These are phyloP conservation scores for Yueomyces sp. DNA, from an alignment of 1,139 yeast species.

Conservation along the genomic window DNA sequence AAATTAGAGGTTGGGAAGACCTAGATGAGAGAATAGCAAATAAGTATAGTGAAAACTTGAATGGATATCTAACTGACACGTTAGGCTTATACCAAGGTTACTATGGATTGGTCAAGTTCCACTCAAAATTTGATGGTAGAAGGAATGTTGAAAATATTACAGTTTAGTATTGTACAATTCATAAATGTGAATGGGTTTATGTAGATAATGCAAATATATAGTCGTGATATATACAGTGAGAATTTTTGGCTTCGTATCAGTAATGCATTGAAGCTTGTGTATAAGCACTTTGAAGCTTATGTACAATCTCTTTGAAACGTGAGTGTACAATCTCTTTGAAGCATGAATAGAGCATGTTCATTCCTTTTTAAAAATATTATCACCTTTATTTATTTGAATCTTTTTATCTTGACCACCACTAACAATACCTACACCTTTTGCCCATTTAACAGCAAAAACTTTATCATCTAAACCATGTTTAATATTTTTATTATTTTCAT, in stretches of 20 bases:
- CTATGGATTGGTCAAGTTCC: conserved; percentile 47
- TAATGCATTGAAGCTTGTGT: too few relatives aligned
- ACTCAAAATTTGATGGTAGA: conserved; percentile 8
- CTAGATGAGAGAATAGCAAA: conserved; percentile 22
- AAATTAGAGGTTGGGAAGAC: conserved; percentile 53
- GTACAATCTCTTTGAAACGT: too few relatives aligned
- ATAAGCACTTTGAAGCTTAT: too few relatives aligned
- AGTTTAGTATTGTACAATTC: too few relatives aligned
- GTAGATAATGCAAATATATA: too few relatives aligned
- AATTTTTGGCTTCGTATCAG: too few relatives aligned
- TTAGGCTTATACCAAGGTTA: conserved; percentile 66
- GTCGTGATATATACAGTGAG: too few relatives aligned
- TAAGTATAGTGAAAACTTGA: conserved; percentile 20
- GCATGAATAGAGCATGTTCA: not conserved
- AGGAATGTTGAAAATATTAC: not conserved
- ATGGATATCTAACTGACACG: conserved; percentile 51
- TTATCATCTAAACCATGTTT: conserved; percentile 34
- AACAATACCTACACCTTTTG: conserved; percentile 60
- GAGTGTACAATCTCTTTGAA: too few relatives aligned
- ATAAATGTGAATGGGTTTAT: too few relatives aligned
- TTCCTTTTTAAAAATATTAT: conserved; percentile 16
- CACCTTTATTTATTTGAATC: conserved; percentile 68
- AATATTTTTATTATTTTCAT: conserved; percentile 30
- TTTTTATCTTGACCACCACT: conserved; percentile 94
- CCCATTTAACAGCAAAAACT: conserved; percentile 86